Percentiles rank a stretch among this genome's conserved stretches.
Conservation (phyloP, 73 alveolate species). For the Blepharisma stoltei region DNA sequence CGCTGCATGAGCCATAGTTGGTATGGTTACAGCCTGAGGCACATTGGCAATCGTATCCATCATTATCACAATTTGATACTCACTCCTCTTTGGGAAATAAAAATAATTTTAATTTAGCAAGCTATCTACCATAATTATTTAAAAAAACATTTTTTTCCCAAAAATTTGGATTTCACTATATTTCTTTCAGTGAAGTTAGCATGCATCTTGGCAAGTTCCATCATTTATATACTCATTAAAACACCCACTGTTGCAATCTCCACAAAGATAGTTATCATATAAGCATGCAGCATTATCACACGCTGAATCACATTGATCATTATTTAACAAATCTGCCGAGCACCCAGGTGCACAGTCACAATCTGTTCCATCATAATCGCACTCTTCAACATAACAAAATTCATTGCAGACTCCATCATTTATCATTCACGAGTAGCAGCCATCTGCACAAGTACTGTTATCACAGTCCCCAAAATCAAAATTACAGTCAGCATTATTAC, state of each 20-base stretch:
- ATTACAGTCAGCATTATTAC: neutral
- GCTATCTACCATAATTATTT: too few relatives aligned
- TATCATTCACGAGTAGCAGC: neutral
- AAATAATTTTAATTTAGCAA: too few relatives aligned
- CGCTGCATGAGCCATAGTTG: too few relatives aligned
- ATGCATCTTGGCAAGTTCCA: neutral
- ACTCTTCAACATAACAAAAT: neutral
- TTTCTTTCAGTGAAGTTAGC: too few relatives aligned
- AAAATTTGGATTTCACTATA: too few relatives aligned
- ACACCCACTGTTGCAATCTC: slow-evolving; percentile 16
- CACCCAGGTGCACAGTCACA: slow-evolving; percentile 18
- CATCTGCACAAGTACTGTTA: neutral
- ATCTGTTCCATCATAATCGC: neutral
- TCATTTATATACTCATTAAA: neutral
- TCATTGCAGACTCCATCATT: neutral
- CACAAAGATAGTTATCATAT: slow-evolving; percentile 8
- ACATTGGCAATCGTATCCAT: neutral
- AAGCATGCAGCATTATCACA: slow-evolving; percentile 1
- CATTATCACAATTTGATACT: neutral
- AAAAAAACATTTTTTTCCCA: too few relatives aligned
- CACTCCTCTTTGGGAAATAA: too few relatives aligned
- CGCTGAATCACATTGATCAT: neutral
- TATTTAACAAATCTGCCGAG: neutral
- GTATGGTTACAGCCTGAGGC: neutral
- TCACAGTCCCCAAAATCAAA: slow-evolving; percentile 4